A percentile compares a stretch with the other conserved stretches of the same genome.
phyloP scores from a whole-genome alignment of 768 basidiomycete species.

The Macrocybe gigantea region DNA sequence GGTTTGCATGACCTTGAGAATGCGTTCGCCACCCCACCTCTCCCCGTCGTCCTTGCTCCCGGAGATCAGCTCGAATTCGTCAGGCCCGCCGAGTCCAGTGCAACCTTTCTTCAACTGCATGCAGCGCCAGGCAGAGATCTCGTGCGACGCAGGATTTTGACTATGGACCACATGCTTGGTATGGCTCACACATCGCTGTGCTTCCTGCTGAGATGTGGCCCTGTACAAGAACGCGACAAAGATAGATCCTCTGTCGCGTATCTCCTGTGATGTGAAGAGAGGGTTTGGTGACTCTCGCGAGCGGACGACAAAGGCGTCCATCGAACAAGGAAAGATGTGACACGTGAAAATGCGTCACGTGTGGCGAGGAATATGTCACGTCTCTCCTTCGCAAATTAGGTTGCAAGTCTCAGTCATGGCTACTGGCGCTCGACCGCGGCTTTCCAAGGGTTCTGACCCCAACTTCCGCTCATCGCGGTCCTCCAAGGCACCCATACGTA shows the following conservation, averaged over 20 bases:
- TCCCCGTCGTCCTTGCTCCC: conserved; percentile 77
- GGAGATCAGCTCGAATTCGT: conserved; percentile 65
- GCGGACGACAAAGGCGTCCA: conserved; percentile 50
- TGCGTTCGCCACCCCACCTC: conserved; percentile 57
- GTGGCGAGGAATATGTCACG: neutral
- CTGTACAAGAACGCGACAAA: conserved; percentile 63
- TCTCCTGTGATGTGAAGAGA: conserved; percentile 60
- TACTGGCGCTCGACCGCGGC: neutral
- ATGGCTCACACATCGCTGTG: conserved; percentile 42
- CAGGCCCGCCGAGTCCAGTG: conserved; percentile 63
- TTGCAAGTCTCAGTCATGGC: neutral
- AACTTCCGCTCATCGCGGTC: no score
- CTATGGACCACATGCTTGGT: conserved; percentile 54
- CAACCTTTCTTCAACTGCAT: conserved; percentile 64
- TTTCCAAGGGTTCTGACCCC: neutral
- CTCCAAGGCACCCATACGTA: neutral
- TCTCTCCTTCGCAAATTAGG: neutral
- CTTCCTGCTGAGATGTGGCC: conserved; percentile 48
- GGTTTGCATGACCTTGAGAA: conserved; percentile 64
- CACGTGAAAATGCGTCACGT: conserved; percentile 5
- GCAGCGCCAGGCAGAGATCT: conserved; percentile 75
- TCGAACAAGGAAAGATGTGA: conserved; percentile 2
- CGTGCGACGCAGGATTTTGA: conserved; percentile 55
- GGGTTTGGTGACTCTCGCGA: conserved; percentile 39
- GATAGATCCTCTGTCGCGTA: conserved; percentile 67